These are phyloP conservation scores for Hirschioporus abietinus DNA, from an alignment of 768 basidiomycete species.

Conservation along the genomic window DNA sequence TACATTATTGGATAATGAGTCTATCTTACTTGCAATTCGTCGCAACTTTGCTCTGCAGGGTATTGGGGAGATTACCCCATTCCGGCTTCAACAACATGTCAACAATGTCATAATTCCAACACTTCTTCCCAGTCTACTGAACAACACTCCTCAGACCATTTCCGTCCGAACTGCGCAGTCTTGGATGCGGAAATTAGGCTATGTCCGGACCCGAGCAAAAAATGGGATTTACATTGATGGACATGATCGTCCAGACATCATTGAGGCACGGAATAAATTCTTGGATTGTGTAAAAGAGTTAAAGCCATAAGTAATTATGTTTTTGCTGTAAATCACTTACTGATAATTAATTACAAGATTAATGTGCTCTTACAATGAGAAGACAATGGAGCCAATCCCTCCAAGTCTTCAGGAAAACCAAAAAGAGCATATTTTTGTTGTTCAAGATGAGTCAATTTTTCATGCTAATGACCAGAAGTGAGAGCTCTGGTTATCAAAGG, in stretches of 20 bases:
- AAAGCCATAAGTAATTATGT: neutral
- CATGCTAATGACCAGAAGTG: slow-evolving; percentile 19
- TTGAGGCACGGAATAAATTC: neutral
- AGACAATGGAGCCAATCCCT: slow-evolving; percentile 10
- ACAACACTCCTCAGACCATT: neutral
- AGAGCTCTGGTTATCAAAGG: slow-evolving; percentile 19
- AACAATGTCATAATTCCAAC: slow-evolving; percentile 11
- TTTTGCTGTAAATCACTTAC: neutral
- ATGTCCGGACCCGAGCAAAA: slow-evolving; percentile 1
- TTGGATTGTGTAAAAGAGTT: neutral
- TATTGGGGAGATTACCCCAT: slow-evolving; percentile 8
- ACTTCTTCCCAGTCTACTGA: neutral
- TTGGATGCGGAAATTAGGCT: slow-evolving; percentile 7
- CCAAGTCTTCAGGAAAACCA: slow-evolving; percentile 15
- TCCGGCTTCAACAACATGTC: slow-evolving; percentile 5
- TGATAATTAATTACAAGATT: slow-evolving; percentile 5
- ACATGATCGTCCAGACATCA: neutral
- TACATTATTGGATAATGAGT: slow-evolving; percentile 10
- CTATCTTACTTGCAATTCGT: slow-evolving; percentile 5
- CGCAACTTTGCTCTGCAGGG: slow-evolving; percentile 8
- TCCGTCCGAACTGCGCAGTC: neutral
- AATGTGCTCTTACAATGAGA: slow-evolving; percentile 9
- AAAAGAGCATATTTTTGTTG: slow-evolving; percentile 14
- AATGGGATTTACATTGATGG: neutral
- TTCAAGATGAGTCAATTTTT: slow-evolving; percentile 20